phyloP scores from a whole-genome alignment of 2,329 filamentous ascomycete species.

The Canariomyces notabilis region DNA sequence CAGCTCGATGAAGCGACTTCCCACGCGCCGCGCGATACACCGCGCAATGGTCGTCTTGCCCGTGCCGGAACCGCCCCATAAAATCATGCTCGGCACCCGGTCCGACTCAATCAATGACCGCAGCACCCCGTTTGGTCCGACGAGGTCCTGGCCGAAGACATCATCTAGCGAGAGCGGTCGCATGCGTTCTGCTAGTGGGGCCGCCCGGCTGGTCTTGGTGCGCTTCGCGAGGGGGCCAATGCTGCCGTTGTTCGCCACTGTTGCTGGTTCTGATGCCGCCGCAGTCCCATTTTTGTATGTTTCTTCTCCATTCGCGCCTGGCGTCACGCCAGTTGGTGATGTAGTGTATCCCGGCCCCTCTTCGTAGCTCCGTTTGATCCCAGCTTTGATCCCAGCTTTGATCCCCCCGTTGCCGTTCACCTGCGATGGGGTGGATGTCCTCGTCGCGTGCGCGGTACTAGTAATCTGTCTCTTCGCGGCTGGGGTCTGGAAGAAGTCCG shows the following conservation, averaged over 20 bases:
- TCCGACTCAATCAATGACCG: constrained; percentile 81
- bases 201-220: constrained; percentile 63
- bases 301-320: constrained; percentile 15
- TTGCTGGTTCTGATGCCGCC: not conserved
- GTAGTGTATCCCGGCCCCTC: constrained; percentile 43
- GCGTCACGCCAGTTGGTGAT: constrained; percentile 22
- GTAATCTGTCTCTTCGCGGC: constrained; percentile 50
- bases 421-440: constrained; percentile 19
- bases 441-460: constrained; percentile 28
- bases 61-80: constrained; percentile 80
- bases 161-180: constrained; percentile 78
- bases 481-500: constrained; percentile 59
- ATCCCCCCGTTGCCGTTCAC: constrained; percentile 15
- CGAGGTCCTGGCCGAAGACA: constrained; percentile 85
- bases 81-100: constrained; percentile 86
- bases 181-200: constrained; percentile 91
- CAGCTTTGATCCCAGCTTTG: constrained; percentile 41
- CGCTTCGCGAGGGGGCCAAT: constrained; percentile 52
- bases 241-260: constrained; percentile 18
- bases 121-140: constrained; percentile 77
- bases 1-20: constrained; percentile 87
- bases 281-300: constrained; percentile 1
- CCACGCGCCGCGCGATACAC: constrained; percentile 77
- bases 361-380: constrained; percentile 49
- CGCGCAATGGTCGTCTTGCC: constrained; percentile 90